Percentiles rank a stretch among this genome's conserved stretches.
Conservation (phyloP, 129 eudicot genomes). For the Deinandra increscens region DNA sequence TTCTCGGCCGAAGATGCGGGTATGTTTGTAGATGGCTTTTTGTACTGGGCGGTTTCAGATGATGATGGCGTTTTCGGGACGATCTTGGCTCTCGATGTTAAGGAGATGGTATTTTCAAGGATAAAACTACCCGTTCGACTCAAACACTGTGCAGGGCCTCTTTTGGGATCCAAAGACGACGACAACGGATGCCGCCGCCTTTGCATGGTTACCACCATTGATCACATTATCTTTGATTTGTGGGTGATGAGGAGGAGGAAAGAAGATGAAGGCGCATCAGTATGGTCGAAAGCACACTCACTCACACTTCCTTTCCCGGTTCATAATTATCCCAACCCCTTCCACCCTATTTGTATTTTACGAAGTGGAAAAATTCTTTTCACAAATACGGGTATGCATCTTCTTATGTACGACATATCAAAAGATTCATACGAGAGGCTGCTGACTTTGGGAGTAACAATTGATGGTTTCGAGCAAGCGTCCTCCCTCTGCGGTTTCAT, state of each 20-base stretch:
- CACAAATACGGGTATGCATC: not conserved
- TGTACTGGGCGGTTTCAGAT: not conserved
- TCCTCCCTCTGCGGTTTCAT: not conserved
- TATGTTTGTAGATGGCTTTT: constrained; percentile 5
- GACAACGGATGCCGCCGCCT: too few species aligned
- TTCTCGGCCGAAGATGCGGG: not conserved
- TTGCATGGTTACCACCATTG: not conserved
- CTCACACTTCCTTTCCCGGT: not conserved
- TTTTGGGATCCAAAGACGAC: not conserved
- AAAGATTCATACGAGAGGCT: not conserved
- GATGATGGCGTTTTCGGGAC: too few species aligned
- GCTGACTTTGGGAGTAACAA: not conserved
- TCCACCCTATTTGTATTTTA: not conserved
- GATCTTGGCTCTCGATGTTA: constrained; percentile 9
- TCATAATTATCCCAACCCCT: too few species aligned
- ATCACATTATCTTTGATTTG: not conserved
- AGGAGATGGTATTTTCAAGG: not conserved
- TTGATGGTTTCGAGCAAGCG: not conserved
- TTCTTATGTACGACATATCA: constrained; percentile 1
- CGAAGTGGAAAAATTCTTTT: not conserved
- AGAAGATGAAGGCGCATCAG: constrained; percentile 10
- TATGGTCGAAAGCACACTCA: constrained; percentile 1
- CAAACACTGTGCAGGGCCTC: not conserved
- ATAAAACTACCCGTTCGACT: not conserved
- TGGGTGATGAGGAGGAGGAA: constrained; percentile 19